phyloP scores from a whole-genome alignment of 192 early-diverging fungal genomes.

The Coemansia sp. region DNA sequence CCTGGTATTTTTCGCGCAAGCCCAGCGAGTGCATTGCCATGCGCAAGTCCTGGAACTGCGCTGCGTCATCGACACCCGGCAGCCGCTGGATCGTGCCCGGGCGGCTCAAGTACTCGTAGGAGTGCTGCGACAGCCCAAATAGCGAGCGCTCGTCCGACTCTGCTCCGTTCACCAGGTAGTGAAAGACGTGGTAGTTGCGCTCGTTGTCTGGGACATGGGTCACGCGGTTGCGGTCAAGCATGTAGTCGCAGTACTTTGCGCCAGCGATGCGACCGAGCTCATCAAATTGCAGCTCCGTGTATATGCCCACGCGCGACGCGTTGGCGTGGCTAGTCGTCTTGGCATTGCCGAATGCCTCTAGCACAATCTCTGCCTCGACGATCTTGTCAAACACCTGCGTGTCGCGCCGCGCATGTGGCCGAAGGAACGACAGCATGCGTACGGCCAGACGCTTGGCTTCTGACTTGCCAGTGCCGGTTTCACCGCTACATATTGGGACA shows the following conservation, averaged over 20 bases:
- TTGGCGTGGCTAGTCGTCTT: constrained; percentile 69
- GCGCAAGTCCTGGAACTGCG: constrained; percentile 66
- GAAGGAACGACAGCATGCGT: constrained; percentile 65
- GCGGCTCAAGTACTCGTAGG: constrained; percentile 47
- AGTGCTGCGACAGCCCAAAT: constrained; percentile 66
- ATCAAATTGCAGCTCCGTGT: constrained; percentile 88
- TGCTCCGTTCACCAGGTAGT: constrained; percentile 87
- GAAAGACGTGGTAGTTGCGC: constrained; percentile 93
- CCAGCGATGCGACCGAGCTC: constrained; percentile 87
- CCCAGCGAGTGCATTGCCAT: constrained; percentile 84
- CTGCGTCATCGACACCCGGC: constrained; percentile 58
- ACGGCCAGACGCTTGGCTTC: constrained; percentile 65
- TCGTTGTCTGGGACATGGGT: constrained; percentile 62
- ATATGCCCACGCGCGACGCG: constrained; percentile 80
- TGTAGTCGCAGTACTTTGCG: constrained; percentile 79
- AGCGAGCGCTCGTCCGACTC: constrained; percentile 69
- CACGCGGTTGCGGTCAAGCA: constrained; percentile 82
- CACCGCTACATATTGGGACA: constrained; percentile 79
- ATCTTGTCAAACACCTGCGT: constrained; percentile 67
- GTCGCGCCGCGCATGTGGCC: constrained; percentile 66
- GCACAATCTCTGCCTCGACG: constrained; percentile 62
- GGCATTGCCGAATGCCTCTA: constrained; percentile 88
- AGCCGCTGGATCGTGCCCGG: constrained; percentile 50
- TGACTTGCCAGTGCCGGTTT: constrained; percentile 84
- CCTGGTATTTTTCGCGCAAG: constrained; percentile 75